A percentile compares a stretch with the other conserved stretches of the same genome.
Conservation (phyloP, 1,284 basidiomycete species). For the Xerocomus nothofagi region DNA sequence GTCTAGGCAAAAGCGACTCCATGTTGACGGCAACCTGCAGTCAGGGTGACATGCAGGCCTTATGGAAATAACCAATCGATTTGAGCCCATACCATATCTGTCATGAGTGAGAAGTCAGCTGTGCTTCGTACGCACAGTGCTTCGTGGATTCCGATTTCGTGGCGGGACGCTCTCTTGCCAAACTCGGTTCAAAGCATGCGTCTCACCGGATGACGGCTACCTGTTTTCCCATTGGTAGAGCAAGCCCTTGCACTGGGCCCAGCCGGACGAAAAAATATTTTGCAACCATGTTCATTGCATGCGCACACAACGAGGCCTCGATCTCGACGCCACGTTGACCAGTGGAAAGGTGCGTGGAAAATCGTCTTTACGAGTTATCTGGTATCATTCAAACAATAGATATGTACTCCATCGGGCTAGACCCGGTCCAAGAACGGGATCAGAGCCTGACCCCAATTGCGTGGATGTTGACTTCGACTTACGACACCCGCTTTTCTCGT, state of each 20-base stretch:
- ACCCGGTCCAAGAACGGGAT: conserved; percentile 11
- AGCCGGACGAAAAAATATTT: not conserved
- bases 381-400: conserved; percentile 1
- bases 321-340: not conserved
- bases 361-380: not conserved
- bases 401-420: conserved; percentile 17
- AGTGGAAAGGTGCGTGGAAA: not conserved
- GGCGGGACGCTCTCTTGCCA: conserved; percentile 19
- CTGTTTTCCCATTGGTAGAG: conserved; percentile 16
- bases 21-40: conserved; percentile 12
- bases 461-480: conserved; percentile 34
- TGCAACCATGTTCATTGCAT: too few relatives aligned
- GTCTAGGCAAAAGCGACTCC: conserved; percentile 17
- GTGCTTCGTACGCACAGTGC: conserved; percentile 11
- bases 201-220: conserved; percentile 27
- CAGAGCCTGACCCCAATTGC: conserved; percentile 29
- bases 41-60: conserved; percentile 4
- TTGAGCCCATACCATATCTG: conserved; percentile 5
- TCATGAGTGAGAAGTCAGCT: conserved; percentile 12
- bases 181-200: conserved; percentile 20
- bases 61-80: conserved; percentile 16
- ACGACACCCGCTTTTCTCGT: conserved; percentile 38
- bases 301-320: not conserved
- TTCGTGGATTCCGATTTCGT: conserved; percentile 13
- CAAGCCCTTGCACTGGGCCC: not conserved